Conservation (phyloP, 306 rosid species). For the Sphenostylis stenocarpa region DNA sequence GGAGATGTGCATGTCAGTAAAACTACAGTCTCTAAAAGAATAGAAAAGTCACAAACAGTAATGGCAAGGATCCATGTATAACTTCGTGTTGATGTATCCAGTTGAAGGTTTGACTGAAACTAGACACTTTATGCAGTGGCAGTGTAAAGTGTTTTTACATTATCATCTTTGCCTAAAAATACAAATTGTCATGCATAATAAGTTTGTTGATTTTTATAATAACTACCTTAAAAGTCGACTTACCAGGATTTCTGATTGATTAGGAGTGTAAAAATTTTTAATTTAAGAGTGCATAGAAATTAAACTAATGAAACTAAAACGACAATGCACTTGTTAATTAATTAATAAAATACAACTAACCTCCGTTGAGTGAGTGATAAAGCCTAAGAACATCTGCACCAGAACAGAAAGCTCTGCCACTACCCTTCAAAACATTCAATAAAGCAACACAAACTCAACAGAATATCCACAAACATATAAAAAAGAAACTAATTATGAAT, state of each 20-base stretch:
- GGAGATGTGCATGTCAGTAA: background rate
- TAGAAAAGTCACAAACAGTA: background rate
- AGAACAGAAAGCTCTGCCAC: constrained; percentile 89
- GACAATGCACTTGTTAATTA: background rate
- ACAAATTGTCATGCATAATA: background rate
- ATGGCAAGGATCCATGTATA: too few species aligned
- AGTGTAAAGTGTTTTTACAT: background rate
- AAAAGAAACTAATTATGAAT: background rate
- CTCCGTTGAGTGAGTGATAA: constrained; percentile 63
- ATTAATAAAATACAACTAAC: constrained; percentile 38
- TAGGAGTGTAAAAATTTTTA: background rate
- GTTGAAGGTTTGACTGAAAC: background rate
- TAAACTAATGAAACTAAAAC: background rate
- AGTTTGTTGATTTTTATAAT: too few species aligned
- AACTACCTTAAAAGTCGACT: too few species aligned
- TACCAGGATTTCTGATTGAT: background rate
- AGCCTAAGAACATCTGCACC: constrained; percentile 82
- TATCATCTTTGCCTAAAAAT: background rate
- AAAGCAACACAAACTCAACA: constrained; percentile 41
- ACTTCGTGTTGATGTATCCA: too few species aligned
- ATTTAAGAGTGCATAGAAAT: background rate
- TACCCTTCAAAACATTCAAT: constrained; percentile 64
- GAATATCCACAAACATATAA: background rate
- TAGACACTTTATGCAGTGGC: background rate
- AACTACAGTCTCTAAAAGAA: background rate